These are phyloP conservation scores for Trichocladium uniseriatum DNA, from an alignment of 495 filamentous ascomycete species.

Conservation along the genomic window DNA sequence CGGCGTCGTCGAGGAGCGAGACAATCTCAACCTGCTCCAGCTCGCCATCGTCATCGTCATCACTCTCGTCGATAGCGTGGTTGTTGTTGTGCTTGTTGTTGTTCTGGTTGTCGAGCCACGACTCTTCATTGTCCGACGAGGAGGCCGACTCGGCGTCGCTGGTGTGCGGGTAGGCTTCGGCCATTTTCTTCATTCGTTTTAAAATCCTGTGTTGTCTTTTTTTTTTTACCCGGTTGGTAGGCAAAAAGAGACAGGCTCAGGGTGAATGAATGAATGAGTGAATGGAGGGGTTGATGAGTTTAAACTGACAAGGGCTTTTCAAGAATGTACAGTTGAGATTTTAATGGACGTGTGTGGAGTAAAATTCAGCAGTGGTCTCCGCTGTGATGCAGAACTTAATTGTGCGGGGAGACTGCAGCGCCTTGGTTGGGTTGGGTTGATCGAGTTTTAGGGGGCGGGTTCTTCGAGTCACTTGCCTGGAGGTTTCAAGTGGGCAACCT, in stretches of 20 bases:
- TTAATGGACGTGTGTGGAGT: neutral
- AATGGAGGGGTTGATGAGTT: neutral
- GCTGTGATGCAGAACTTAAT: neutral
- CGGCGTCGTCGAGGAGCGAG: constrained; percentile 60
- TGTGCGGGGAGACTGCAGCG: neutral
- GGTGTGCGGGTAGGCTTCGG: constrained; percentile 16
- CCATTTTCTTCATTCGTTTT: constrained; percentile 11
- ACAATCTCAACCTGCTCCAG: constrained; percentile 50
- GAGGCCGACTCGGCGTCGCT: constrained; percentile 9
- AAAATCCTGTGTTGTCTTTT: neutral
- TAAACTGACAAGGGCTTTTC: neutral
- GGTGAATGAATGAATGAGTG: neutral
- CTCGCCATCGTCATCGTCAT: constrained; percentile 35
- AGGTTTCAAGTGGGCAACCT: too few relatives aligned
- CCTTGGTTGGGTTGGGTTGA: too few relatives aligned
- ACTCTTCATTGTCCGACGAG: constrained; percentile 47
- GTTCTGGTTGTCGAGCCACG: constrained; percentile 73
- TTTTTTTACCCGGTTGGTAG: neutral
- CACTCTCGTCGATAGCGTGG: too few relatives aligned
- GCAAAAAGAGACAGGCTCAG: neutral
- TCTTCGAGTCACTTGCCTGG: too few relatives aligned
- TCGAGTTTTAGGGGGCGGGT: too few relatives aligned
- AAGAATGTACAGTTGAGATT: neutral
- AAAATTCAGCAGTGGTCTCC: neutral
- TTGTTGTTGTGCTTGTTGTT: constrained; percentile 1